Evolutionary conservation across 106 monocot species (phyloP), one percentile per base, ranked within the genome.

Genomic region (Dendrobium nobile): DNA sequence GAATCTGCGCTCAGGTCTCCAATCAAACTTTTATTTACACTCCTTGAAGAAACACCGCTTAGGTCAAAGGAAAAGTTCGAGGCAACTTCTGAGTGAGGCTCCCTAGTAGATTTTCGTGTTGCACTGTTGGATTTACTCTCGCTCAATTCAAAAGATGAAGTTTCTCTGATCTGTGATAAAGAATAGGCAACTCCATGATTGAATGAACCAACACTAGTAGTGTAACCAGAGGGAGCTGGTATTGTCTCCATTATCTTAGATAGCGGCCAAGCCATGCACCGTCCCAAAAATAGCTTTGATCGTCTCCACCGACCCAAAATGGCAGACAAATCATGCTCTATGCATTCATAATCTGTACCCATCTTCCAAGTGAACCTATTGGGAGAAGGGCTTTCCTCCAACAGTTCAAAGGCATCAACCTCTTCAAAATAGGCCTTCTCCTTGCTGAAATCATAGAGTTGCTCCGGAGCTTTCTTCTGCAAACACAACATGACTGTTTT

Each of bases 351-450:
- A 65, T 94, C 78, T 54, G 41, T 61, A 22, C 84, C 85, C 78
- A 81, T 79, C 15, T 45, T 78, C 98, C 98, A 98, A 41, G 87
- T 85, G 72, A 87, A 82, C 47, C 85, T 80, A 73, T 85, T 90
- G 31, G 98, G 93, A 0, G 98, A 95, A 75, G 98, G 98, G 41
- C 91, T 91, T 79, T 99, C 98, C 47, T 93, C 95, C 47, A 90
- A 48, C 26, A 99, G 84, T 78, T 99, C 98, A 82, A 91, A 88
- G 41, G 92, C 82, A 74, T 99, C 98, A 28, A 99, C 91, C 85
- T 99, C 95, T 77, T 88, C 70, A 79, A 99, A 99, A 78, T 99
- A 99, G 9, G 89, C 88, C 84, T 86, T 86, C 84, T 95, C 92
- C 84, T 87, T 91, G 45, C 28, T 75, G 72, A 99, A 87, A 82